Percentiles rank a stretch among this genome's conserved stretches.
Evolutionary conservation across 768 basidiomycete species (phyloP).

Genomic region (Postia placenta): DNA sequence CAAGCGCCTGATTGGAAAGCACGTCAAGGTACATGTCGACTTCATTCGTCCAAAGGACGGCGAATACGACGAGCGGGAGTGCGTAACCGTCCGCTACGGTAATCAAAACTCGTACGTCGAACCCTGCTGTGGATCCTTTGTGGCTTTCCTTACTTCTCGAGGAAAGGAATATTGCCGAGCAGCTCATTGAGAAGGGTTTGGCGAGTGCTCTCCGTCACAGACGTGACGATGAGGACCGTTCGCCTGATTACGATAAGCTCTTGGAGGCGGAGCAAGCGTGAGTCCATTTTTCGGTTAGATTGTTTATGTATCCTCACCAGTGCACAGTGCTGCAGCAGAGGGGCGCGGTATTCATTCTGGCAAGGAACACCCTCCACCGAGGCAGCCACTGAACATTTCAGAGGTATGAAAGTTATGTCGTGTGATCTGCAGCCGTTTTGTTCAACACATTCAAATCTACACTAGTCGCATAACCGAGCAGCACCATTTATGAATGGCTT

Average conservation of each 20-base stretch:
- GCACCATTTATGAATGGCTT: conserved; percentile 85
- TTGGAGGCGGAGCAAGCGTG: conserved; percentile 92
- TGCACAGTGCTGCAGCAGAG: conserved; percentile 66
- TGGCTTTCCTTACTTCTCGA: background rate
- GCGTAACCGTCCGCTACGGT: conserved; percentile 83
- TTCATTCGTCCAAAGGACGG: conserved; percentile 90
- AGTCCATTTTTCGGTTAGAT: conserved; percentile 23
- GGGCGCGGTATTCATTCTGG: conserved; percentile 84
- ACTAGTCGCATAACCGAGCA: conserved; percentile 50
- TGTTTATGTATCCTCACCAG: conserved; percentile 4
- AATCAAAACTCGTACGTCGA: conserved; percentile 66
- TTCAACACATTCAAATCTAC: background rate
- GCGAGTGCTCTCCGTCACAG: conserved; percentile 88
- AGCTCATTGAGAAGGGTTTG: conserved; percentile 89
- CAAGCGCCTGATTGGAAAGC: conserved; percentile 88
- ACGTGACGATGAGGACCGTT: conserved; percentile 92
- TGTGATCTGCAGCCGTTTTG: background rate
- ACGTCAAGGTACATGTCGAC: conserved; percentile 78
- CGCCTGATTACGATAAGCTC: conserved; percentile 93
- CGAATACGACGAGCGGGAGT: conserved; percentile 90
- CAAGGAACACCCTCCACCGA: conserved; percentile 78
- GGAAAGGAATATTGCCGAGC: conserved; percentile 85
- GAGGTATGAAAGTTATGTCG: conserved; percentile 47
- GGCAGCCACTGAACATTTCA: conserved; percentile 84
- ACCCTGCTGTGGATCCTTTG: background rate